Conservation (phyloP, 2,329 filamentous ascomycete species). For the Cytospora chrysosperma region DNA sequence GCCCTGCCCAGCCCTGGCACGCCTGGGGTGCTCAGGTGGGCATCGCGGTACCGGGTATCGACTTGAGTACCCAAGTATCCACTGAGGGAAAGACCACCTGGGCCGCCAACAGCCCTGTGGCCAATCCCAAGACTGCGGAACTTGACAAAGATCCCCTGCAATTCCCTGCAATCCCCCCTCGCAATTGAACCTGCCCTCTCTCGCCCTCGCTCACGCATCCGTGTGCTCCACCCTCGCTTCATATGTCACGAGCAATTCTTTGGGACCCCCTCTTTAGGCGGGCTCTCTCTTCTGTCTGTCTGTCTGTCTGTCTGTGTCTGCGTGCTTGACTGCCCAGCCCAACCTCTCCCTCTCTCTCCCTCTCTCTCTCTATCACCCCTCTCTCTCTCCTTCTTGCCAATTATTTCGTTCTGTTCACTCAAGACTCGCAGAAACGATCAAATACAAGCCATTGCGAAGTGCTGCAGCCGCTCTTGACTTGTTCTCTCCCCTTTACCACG, state of each 20-base stretch:
- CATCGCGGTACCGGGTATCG: too few species aligned
- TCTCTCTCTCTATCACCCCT: not conserved
- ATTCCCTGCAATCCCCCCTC: not conserved
- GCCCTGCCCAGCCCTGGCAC: too few species aligned
- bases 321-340: not conserved
- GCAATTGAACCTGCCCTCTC: not conserved
- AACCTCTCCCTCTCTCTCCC: not conserved
- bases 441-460: not conserved
- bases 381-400: not conserved
- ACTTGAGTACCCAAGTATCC: not conserved
- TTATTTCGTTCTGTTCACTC: not conserved
- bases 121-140: not conserved
- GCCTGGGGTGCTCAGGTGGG: too few species aligned
- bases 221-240: conserved; percentile 20
- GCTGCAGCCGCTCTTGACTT: not conserved
- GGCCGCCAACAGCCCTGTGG: not conserved
- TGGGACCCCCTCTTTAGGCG: conserved; percentile 6
- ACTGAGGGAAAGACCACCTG: not conserved
- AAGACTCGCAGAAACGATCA: conserved; percentile 2
- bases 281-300: not conserved
- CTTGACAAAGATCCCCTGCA: not conserved
- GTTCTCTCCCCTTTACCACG: not conserved
- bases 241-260: conserved; percentile 22
- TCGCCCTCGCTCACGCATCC: conserved; percentile 10
- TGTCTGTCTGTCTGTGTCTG: not conserved